Percentiles rank a stretch among this genome's conserved stretches.
phyloP scores from a whole-genome alignment of 371 early-diverging fungal species.

The Fennellomyces sp. region DNA sequence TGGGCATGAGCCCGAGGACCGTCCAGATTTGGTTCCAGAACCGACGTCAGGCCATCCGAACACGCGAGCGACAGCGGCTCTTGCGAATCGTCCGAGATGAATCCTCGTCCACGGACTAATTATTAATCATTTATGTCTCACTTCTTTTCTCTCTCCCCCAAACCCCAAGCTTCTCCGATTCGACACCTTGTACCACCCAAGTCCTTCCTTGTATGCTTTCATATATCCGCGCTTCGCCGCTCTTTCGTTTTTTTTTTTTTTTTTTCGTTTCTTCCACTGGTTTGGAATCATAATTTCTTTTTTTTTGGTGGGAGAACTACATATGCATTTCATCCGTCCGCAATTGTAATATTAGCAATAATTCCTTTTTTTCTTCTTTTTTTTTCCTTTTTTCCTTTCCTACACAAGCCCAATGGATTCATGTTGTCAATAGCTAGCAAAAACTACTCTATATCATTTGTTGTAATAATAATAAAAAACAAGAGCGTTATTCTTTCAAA shows the following conservation, averaged over 20 bases:
- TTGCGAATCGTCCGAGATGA: conserved; percentile 23
- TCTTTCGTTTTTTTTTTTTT: neutral
- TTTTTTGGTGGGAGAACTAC: neutral
- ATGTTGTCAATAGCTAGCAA: conserved; percentile 3
- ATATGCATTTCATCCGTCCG: neutral
- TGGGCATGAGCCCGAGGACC: conserved; percentile 83
- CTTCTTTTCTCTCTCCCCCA: neutral
- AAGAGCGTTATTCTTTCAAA: neutral
- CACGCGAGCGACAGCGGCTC: conserved; percentile 54
- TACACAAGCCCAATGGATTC: neutral
- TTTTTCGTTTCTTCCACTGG: conserved; percentile 6
- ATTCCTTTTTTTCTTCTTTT: neutral
- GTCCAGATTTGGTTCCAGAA: conserved; percentile 99
- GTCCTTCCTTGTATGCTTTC: conserved; percentile 11
- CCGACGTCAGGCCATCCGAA: conserved; percentile 72
- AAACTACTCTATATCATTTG: neutral
- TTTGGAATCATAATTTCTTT: neutral
- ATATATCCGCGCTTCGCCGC: neutral
- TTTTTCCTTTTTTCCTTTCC: neutral
- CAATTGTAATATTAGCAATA: too few species aligned
- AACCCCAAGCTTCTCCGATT: neutral
- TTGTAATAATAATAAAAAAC: neutral
- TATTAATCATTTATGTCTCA: conserved; percentile 3
- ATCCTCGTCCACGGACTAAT: neutral
- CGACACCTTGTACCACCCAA: neutral